Evolutionary conservation across 1,284 basidiomycete genomes (phyloP).

Genomic region (Fomitopsis palustris): DNA sequence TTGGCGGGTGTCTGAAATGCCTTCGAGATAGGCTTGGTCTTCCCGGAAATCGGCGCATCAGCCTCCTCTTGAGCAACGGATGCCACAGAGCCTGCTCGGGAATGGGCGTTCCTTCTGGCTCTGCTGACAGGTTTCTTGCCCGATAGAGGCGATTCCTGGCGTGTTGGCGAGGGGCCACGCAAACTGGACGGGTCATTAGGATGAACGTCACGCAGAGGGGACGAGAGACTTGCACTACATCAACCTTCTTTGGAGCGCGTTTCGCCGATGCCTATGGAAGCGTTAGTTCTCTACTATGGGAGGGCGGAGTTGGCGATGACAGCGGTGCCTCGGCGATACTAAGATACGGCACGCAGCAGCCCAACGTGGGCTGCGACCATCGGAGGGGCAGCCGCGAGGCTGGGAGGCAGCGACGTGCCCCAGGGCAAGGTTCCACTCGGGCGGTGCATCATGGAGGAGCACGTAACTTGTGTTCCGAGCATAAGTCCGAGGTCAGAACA

Average conservation of each 20-base stretch:
- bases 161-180: slow-evolving; percentile 20
- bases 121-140: slow-evolving; percentile 19
- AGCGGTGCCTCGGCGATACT: too few species aligned
- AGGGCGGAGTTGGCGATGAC: background rate
- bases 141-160: slow-evolving; percentile 7
- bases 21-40: slow-evolving; percentile 6
- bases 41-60: background rate
- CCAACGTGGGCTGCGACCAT: too few species aligned
- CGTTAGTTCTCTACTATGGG: background rate
- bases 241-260: slow-evolving; percentile 34
- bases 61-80: background rate
- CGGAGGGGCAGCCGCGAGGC: too few species aligned
- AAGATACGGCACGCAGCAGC: too few species aligned
- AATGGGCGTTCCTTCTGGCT: slow-evolving; percentile 1
- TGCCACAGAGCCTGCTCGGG: slow-evolving; percentile 6
- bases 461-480: too few species aligned
- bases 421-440: too few species aligned
- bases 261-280: slow-evolving; percentile 13
- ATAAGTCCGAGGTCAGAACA: background rate
- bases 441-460: too few species aligned
- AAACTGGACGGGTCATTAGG: slow-evolving; percentile 8
- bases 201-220: background rate
- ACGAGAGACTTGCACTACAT: slow-evolving; percentile 35
- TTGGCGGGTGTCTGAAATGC: background rate
- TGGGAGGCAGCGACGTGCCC: too few species aligned